Evolutionary conservation across 2,329 filamentous ascomycete genomes (phyloP).

Genomic region (Cladosporium oxysporum): DNA sequence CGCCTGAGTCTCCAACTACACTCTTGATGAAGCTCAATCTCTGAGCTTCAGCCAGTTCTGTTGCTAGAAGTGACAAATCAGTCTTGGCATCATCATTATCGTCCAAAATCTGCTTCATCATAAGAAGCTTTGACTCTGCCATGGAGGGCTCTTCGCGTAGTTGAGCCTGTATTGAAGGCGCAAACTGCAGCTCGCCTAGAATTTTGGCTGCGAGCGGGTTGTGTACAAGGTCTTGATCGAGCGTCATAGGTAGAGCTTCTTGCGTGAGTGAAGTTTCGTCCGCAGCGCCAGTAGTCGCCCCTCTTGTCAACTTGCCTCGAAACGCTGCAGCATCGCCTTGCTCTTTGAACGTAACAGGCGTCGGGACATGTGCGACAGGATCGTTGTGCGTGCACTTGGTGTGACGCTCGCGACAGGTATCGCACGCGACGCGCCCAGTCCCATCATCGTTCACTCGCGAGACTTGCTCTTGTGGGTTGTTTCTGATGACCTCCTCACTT

Average conservation of each 20-base stretch:
- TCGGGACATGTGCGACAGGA: background rate
- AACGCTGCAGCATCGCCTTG: background rate
- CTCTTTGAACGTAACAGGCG: background rate
- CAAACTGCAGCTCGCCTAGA: background rate
- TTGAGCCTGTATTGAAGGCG: background rate
- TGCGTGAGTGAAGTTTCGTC: background rate
- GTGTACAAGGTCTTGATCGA: background rate
- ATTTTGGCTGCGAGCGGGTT: background rate
- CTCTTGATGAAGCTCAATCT: conserved; percentile 7
- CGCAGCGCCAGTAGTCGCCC: background rate
- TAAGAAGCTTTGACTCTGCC: background rate
- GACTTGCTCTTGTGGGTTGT: background rate
- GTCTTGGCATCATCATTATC: background rate
- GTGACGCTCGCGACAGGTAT: background rate
- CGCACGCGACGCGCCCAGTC: background rate
- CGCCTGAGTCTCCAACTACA: conserved; percentile 26
- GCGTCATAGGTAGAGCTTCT: background rate
- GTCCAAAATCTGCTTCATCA: background rate
- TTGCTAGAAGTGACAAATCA: background rate
- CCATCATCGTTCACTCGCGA: background rate
- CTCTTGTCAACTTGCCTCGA: background rate
- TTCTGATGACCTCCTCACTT: background rate
- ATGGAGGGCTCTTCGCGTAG: background rate
- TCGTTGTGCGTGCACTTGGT: background rate
- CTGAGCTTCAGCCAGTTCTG: background rate